Evolutionary conservation across 2,329 filamentous ascomycete genomes (phyloP), one percentile per base, ranked within the genome.

Genomic region (Fusarium subglutinans): DNA sequence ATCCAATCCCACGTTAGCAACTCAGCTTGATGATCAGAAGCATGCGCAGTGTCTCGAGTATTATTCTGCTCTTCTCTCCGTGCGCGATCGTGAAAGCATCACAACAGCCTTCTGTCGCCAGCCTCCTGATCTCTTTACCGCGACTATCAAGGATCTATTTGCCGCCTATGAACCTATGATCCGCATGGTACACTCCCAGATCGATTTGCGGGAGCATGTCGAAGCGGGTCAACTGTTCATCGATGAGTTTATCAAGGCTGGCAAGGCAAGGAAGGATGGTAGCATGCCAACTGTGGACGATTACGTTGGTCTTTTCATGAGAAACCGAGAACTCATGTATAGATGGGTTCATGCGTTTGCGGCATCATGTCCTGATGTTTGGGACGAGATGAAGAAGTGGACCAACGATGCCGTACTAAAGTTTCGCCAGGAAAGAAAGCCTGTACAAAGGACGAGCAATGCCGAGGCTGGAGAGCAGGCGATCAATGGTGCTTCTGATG

Each of bases 141-240:
- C 90, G 14, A 87, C 90, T 2, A 83, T 95, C 54, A 87, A 89
- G 37, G 91, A 94, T 65, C 81, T 87, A 0, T 88, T 95, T 11
- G 84, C 87, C 1, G 91, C 91, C 5, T 94, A 93, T 74, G 93
- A 95, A 59, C 92, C 92, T 1, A 90, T 95, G 67, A 94, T 96
- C 63, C 87, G 93, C 28, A 84, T 87, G 7, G 85, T 95, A 12
- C 94, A 96, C 79, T 88, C 93, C 61, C 88, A 89, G 5, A 88
- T 95, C 30, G 92, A 95, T 77, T 86, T 96, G 11, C 90, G 89
- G 40, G 90, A 90, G 44, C 92, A 93, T 26, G 81, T 96, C 12
- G 87, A 87, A 43, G 90, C 93, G 41, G 84, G 89, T 4, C 90
- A 95, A 79, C 85, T 83, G 15, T 95, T 96, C 77, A 79, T 95